Evolutionary conservation across 768 basidiomycete species (phyloP), one percentile per base, ranked within the genome.

Genomic region (Suillus plorans): DNA sequence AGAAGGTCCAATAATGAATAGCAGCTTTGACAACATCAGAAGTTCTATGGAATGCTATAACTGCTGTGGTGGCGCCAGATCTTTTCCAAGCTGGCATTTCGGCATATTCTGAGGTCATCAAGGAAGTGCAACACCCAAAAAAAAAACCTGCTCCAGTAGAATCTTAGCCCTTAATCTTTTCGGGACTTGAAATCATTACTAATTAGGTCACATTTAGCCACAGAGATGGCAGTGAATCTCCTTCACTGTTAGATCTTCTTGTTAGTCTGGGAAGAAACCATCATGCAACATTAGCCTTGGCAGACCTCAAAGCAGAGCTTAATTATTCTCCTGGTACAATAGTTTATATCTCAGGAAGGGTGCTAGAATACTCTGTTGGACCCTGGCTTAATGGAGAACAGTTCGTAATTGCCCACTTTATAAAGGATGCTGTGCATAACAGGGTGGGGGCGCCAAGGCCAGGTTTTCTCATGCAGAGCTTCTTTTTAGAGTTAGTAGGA

Each of bases 81-180:
- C 50, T 52, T 28, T 52, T 52, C 6, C 28, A 52, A 14, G 50
- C 50, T 16, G 50, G 50, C 4, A 7, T 28, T 3, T 28, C 25
- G 0, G 50, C 50, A 52, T 28, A 28, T 14, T 52, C 25, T 28
- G 25, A 52, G 50, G 28, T 28, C 50, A 52, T 52, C 50, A 28
- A 52, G 16, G 5, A 52, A 28, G 50, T 52, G 2, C 5, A 2
- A 7, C n/a, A 2, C 10, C 49, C 25, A 0, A 8, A 52, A 52
- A 52, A 25, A 50, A 28, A 50, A 1, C 13, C 25, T 28, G 22
- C 49, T 6, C 49, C 25, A 25, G 25, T 52, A 16, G 25, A 28
- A 22, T 56, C 44, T 14, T 64, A 60, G 64, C 59, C 60, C 22
- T 64, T 60, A 39, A 37, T 50, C 13, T 64, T 49, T 56, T 53